A percentile compares a stretch with the other conserved stretches of the same genome.
Conservation (phyloP, 2,329 filamentous ascomycete species). For the Aspergillus fumigatus region DNA sequence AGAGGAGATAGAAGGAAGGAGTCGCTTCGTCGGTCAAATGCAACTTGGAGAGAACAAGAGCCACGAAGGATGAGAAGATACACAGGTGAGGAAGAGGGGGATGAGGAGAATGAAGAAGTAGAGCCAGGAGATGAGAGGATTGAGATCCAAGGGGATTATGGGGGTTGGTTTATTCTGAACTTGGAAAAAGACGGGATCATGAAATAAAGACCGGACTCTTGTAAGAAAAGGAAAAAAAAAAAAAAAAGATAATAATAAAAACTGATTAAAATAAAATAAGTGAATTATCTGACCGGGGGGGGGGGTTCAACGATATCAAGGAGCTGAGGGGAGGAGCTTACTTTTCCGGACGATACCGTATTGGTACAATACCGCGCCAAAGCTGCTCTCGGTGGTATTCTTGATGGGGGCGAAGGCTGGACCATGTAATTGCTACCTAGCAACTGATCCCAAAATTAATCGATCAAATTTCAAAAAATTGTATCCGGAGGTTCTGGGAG, state of each 20-base stretch:
- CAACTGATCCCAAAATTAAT: background rate
- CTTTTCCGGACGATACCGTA: background rate
- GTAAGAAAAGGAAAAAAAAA: too few relatives aligned
- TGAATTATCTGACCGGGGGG: background rate
- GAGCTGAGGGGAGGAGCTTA: conserved; percentile 1
- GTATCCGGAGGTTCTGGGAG: background rate
- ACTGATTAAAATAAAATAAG: background rate
- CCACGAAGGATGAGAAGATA: conserved; percentile 12
- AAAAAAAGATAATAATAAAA: background rate
- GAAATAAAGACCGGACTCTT: conserved; percentile 3
- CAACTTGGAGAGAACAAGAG: conserved; percentile 11
- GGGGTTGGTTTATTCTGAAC: conserved; percentile 8
- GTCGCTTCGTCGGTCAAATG: conserved; percentile 4
- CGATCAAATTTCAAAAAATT: background rate
- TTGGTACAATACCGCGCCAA: background rate
- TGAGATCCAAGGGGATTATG: conserved; percentile 8
- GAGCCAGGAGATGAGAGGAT: conserved; percentile 12
- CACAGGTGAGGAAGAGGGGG: conserved; percentile 19
- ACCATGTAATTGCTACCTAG: background rate
- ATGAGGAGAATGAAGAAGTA: conserved; percentile 22
- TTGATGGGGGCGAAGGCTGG: background rate
- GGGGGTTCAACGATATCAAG: conserved; percentile 7
- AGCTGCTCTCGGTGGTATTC: background rate
- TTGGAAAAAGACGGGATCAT: conserved; percentile 10
- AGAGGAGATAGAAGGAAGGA: conserved; percentile 10